Evolutionary conservation across 1,139 yeast species (phyloP), one percentile per base, ranked within the genome.

Genomic region (Taphrina confusa): DNA sequence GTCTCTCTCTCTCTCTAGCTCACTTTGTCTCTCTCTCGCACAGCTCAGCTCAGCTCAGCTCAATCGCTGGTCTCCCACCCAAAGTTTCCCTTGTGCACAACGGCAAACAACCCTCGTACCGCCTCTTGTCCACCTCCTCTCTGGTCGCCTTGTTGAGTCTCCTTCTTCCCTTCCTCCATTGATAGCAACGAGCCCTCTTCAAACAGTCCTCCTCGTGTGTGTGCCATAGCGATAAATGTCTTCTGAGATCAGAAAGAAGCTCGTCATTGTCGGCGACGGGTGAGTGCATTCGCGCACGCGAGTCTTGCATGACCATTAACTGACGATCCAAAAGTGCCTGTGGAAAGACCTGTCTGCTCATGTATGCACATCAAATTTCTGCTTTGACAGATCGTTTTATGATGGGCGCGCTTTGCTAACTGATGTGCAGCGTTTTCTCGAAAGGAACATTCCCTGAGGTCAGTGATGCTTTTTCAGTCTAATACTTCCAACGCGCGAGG

Each of bases 391-490:
- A 16, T 37, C 42, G 42, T 18, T 18, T 4, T 14, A 8, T 37
- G 47, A n/a, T 11, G 33, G 22, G 22, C 25, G 42, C 49, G 39
- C 42, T 20, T 23, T n/a, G 30, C 62, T 60, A 40, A 89, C 70
- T 96, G 89, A 89, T 89, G 74, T 87, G 96, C 89, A 31, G 97
- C 96, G 0, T 95, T 87, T 68, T 85, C 84, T 67, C 77, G 75
- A 36, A 73, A 71, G 67, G 76, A 68, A 65, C 61, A 11, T 61
- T 61, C 55, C 63, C 63, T 18, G 63, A 61, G 54, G 56, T 49
- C 28, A n/a, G 54, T 50, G 3, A 12, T 11, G 44, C n/a, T n/a
- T n/a, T n/a, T n/a, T n/a, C n/a, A n/a, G n/a, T n/a, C n/a, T n/a
- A n/a, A n/a, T n/a, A n/a, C n/a, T n/a, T n/a, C n/a, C n/a, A n/a